Evolutionary conservation across 129 eudicot species (phyloP).

Genomic region (Lactuca sativa): DNA sequence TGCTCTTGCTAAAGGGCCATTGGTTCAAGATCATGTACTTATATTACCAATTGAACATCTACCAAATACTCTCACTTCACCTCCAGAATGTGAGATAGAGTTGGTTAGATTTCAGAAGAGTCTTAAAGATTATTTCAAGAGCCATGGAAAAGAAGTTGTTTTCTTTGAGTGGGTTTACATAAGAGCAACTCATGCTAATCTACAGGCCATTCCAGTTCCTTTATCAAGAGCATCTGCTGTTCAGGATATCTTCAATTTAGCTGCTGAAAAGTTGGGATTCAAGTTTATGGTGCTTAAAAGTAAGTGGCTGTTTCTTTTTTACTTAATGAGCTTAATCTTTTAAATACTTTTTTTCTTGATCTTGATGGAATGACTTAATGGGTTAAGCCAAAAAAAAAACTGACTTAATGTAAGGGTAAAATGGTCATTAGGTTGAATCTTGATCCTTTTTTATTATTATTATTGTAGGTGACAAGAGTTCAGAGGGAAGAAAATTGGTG

Average conservation of each 20-base stretch:
- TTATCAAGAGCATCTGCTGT: slow-evolving; percentile 66
- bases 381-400: background rate
- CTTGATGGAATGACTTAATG: background rate
- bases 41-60: slow-evolving; percentile 88
- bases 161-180: slow-evolving; percentile 86
- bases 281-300: slow-evolving; percentile 55
- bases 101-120: slow-evolving; percentile 66
- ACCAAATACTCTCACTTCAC: slow-evolving; percentile 65
- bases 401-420: background rate
- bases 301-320: slow-evolving; percentile 34
- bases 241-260: slow-evolving; percentile 70
- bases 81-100: slow-evolving; percentile 72
- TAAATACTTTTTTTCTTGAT: too few species aligned
- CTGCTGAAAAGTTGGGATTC: slow-evolving; percentile 91
- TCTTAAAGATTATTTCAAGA: slow-evolving; percentile 61
- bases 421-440: background rate
- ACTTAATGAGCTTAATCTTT: too few species aligned
- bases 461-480: slow-evolving; percentile 43
- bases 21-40: slow-evolving; percentile 80
- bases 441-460: background rate
- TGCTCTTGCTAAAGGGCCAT: slow-evolving; percentile 92
- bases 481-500: slow-evolving; percentile 48
- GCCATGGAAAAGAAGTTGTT: slow-evolving; percentile 64
- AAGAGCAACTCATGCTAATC: slow-evolving; percentile 87
- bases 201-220: slow-evolving; percentile 93